Percentiles rank a stretch among this genome's conserved stretches.
Evolutionary conservation across 2,329 filamentous ascomycete species (phyloP).

Genomic region (Xylaria multiplex): DNA sequence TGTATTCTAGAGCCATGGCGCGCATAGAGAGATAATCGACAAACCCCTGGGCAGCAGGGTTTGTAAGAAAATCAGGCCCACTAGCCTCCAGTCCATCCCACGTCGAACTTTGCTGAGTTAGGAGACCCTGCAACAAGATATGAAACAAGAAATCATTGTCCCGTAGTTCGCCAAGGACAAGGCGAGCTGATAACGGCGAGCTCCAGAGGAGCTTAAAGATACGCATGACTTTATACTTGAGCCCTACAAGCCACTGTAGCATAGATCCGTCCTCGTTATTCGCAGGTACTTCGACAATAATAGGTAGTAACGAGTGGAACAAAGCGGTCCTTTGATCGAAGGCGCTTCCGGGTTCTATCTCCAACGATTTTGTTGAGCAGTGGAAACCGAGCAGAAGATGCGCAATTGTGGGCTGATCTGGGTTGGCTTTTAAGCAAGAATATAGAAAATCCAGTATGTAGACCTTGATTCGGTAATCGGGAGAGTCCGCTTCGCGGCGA

Average conservation of each 20-base stretch:
- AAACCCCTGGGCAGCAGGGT: conserved; percentile 73
- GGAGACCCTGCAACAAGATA: conserved; percentile 75
- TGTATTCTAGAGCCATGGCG: conserved; percentile 83
- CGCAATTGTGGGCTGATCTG: conserved; percentile 84
- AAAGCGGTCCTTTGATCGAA: conserved; percentile 79
- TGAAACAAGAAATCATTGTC: conserved; percentile 82
- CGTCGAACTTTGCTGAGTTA: conserved; percentile 73
- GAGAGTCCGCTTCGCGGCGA: conserved; percentile 73
- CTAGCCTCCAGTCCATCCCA: conserved; percentile 77
- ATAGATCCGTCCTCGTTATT: conserved; percentile 67
- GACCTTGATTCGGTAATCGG: conserved; percentile 83
- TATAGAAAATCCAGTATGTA: conserved; percentile 88
- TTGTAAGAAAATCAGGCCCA: conserved; percentile 74
- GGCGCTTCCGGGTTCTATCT: conserved; percentile 72
- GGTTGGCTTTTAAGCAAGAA: conserved; percentile 78
- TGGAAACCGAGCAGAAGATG: conserved; percentile 90
- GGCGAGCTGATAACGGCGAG: conserved; percentile 78
- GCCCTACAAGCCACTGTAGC: conserved; percentile 73
- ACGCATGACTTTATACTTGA: conserved; percentile 75
- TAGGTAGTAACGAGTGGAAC: conserved; percentile 81
- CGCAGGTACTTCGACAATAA: conserved; percentile 76
- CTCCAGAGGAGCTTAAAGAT: conserved; percentile 85
- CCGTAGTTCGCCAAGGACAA: conserved; percentile 83
- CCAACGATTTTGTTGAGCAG: conserved; percentile 76
- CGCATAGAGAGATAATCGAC: conserved; percentile 82